Evolutionary conservation across 257 asterid species (phyloP), one percentile per base, ranked within the genome.

Genomic region (Nicotiana benthamiana): DNA sequence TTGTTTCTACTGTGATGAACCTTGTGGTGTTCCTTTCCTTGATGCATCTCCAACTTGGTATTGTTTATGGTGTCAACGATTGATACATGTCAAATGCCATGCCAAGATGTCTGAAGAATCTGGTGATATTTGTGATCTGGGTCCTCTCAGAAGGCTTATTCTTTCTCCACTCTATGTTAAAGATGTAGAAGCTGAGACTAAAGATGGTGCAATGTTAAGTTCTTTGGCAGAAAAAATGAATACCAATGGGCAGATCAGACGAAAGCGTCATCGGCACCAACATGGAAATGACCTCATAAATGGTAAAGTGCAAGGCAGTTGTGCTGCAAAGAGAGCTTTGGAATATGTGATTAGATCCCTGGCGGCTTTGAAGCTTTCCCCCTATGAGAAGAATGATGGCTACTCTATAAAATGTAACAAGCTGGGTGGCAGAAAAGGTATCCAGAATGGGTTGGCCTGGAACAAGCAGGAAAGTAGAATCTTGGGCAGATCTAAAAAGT

Each of bases 31-130:
- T 84, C 97, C 97, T 80, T 90, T 93, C 53, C 89, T 93, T 79
- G 95, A 92, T 81, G 91, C 92, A 76, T 93, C 97, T 63, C 97
- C 97, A 60, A 93, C 93, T 70, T 93, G 97, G 97, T 89, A 89
- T 80, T 93, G 97, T 89, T 86, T 92, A 66, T 93, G 97, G 97
- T 93, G 97, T 86, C 97, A 91, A 81, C 92, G 88, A 9, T 83
- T 90, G 72, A 89, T 93, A 86, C 97, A 93, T 84, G 97, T 93
- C 63, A 88, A 89, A 82, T 93, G 97, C 85, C 97, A 93, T 78
- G 89, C 86, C 51, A 93, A 88, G 84, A 93, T 93, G 97, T 91
- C 95, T 22, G 95, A 92, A 85, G 94, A 92, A 79, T 89, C 80
- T 54, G 94, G 93, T 65, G 97, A 93, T 84, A 84, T 82, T 18